Base-by-base conservation (phyloP, 78 protist species). In the Dictyostelium intermedium region DNA sequence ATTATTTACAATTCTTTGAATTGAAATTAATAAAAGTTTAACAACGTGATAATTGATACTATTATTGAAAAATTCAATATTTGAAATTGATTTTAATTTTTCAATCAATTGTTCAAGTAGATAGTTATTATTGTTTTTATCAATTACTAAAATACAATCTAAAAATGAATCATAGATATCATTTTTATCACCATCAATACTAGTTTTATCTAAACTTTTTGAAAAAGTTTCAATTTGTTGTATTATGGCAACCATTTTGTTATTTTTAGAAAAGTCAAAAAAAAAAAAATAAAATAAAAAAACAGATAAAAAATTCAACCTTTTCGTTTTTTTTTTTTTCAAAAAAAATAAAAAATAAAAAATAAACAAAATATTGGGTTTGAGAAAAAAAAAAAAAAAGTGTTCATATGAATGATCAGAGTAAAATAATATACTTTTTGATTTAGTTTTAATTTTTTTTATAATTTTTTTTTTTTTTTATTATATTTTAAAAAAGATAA, bases 191-290 rank as follows among this genome's bases (percentile, higher is more conserved):
- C 20, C 32, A 34, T 34, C 20, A 5, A 30, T 72, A 72, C 45
- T 72, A 72, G 30, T 72, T 13, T 16, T 72, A 72, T 72, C 32
- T 70, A 70, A 70, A 70, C 77, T 70, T 32, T 70, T 70, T 32
- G 77, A 70, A 70, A 70, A 70, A 70, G 43, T 70, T 70, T 70
- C 77, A 70, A 70, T 25, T 70, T 70, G 77, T 32, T 70, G 35
- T 30, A 72, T 34, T 14, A 16, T 72, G 1, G 9, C 34, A 2
- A 72, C 5, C 8, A 25, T 70, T 30, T 4, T 30, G 4, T 2
- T 70, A 30, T 30, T 69, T 9, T 34, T 10, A 9, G 13, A 63
- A 63, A 63, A 9, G 13, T 30, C 4, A 20, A 63, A 25, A 69
- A 14, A 32, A 70, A 32, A 30, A 70, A 25, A 5, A 66, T 10